A percentile compares a stretch with the other conserved stretches of the same genome.
Conservation (phyloP, 2,329 filamentous ascomycete species). For the Daldinia sp. region DNA sequence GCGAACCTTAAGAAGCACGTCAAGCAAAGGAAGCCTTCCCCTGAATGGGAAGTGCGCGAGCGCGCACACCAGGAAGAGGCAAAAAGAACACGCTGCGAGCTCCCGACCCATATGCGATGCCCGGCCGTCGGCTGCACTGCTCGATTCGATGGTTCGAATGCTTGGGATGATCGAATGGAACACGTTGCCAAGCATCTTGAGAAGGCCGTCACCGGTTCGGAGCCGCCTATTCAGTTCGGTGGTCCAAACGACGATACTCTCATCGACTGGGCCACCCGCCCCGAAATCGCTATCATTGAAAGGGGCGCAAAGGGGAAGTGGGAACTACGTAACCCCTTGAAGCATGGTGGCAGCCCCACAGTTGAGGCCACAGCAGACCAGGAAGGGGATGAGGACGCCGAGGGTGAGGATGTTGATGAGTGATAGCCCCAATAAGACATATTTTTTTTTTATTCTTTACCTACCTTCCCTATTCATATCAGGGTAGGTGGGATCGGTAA, state of each 20-base stretch:
- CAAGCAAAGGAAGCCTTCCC: slow-evolving; percentile 53
- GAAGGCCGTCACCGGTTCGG: slow-evolving; percentile 55
- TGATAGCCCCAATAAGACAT: slow-evolving; percentile 17
- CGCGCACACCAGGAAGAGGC: slow-evolving; percentile 69
- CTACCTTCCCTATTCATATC: slow-evolving; percentile 15
- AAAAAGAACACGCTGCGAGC: slow-evolving; percentile 67
- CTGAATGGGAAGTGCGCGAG: slow-evolving; percentile 66
- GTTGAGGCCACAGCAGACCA: slow-evolving; percentile 14
- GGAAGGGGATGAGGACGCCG: slow-evolving; percentile 48
- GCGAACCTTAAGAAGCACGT: slow-evolving; percentile 56
- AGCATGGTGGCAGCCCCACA: slow-evolving; percentile 30
- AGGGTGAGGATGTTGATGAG: slow-evolving; percentile 50
- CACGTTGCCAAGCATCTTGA: slow-evolving; percentile 87
- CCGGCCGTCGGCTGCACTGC: slow-evolving; percentile 69
- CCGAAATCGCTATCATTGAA: slow-evolving; percentile 50
- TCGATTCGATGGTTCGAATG: slow-evolving; percentile 70
- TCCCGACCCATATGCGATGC: slow-evolving; percentile 72
- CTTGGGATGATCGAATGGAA: slow-evolving; percentile 88
- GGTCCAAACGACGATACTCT: slow-evolving; percentile 48
- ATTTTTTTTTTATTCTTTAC: slow-evolving; percentile 10
- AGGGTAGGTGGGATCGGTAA: slow-evolving; percentile 5
- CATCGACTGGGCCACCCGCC: slow-evolving; percentile 49
- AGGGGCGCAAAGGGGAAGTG: slow-evolving; percentile 45
- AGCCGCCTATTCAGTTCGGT: slow-evolving; percentile 48
- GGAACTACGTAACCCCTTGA: slow-evolving; percentile 50